Evolutionary conservation across 495 filamentous ascomycete genomes (phyloP).

Genomic region (Neurospora tetrasperma): DNA sequence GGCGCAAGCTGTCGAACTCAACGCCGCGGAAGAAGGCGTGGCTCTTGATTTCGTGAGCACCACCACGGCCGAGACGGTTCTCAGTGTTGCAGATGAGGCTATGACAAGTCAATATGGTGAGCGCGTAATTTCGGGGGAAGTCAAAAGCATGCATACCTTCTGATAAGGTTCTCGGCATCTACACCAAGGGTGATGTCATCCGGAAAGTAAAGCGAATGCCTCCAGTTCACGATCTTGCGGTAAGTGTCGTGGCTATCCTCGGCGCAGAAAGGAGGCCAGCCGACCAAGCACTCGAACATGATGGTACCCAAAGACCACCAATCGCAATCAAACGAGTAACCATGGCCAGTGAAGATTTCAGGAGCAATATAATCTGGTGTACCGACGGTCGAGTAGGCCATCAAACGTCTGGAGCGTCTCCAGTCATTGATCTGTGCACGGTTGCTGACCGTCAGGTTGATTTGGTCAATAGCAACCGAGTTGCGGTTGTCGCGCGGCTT

Average conservation of each 20-base stretch:
- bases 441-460: constrained; percentile 96
- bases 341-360: constrained; percentile 93
- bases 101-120: neutral
- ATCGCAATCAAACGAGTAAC: constrained; percentile 92
- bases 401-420: constrained; percentile 86
- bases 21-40: constrained; percentile 96
- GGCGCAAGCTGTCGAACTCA: constrained; percentile 80
- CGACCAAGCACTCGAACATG: constrained; percentile 99
- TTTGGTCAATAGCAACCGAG: constrained; percentile 92
- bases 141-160: constrained; percentile 47
- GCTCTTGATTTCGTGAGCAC: constrained; percentile 80
- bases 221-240: constrained; percentile 98
- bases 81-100: constrained; percentile 89
- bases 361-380: constrained; percentile 98
- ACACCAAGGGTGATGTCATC: constrained; percentile 81
- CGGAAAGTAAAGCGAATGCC: constrained; percentile 89
- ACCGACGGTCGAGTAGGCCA: constrained; percentile 97
- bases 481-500: constrained; percentile 64
- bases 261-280: constrained; percentile 98
- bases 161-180: constrained; percentile 79
- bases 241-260: constrained; percentile 97
- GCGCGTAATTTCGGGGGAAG: neutral
- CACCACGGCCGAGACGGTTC: constrained; percentile 74
- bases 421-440: constrained; percentile 95
- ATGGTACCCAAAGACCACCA: constrained; percentile 99